phyloP scores from a whole-genome alignment of 106 monocot species.

The Dioscorea zingiberensis region DNA sequence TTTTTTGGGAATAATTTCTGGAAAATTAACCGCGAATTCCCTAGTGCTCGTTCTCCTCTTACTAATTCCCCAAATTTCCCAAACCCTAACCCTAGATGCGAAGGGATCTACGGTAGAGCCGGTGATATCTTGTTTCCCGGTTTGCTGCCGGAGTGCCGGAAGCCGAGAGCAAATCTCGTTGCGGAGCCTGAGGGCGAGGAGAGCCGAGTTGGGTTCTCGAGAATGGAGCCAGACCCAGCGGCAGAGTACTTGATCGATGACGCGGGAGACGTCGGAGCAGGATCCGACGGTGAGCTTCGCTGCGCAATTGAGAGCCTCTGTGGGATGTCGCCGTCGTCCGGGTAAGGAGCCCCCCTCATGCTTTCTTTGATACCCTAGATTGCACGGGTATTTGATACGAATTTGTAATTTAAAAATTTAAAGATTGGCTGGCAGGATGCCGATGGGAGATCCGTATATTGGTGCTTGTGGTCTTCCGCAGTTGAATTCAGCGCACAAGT shows the following conservation, averaged over 20 bases:
- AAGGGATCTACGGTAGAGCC: neutral
- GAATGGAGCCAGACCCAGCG: slow-evolving; percentile 34
- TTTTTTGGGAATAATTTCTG: neutral
- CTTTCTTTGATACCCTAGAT: neutral
- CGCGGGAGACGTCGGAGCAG: slow-evolving; percentile 32
- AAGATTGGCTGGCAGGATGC: slow-evolving; percentile 5
- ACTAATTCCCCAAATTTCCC: neutral
- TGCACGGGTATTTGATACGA: neutral
- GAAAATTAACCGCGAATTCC: neutral
- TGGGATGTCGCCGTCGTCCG: slow-evolving; percentile 19
- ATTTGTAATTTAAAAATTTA: neutral
- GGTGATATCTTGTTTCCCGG: neutral
- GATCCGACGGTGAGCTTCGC: slow-evolving; percentile 47
- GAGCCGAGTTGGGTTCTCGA: slow-evolving; percentile 1
- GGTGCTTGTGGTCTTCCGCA: slow-evolving; percentile 12
- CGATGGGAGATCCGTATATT: neutral
- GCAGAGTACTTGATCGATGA: slow-evolving; percentile 56
- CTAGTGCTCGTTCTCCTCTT: neutral
- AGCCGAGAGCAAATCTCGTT: neutral
- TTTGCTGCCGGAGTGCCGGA: too few relatives aligned
- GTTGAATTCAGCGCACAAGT: slow-evolving; percentile 40
- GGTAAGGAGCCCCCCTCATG: slow-evolving; percentile 10
- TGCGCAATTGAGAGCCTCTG: slow-evolving; percentile 44
- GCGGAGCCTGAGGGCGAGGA: neutral
- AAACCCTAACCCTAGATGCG: slow-evolving; percentile 4